phyloP scores from a whole-genome alignment of 1,139 yeast species.

The Debaryomyces coudertii region DNA sequence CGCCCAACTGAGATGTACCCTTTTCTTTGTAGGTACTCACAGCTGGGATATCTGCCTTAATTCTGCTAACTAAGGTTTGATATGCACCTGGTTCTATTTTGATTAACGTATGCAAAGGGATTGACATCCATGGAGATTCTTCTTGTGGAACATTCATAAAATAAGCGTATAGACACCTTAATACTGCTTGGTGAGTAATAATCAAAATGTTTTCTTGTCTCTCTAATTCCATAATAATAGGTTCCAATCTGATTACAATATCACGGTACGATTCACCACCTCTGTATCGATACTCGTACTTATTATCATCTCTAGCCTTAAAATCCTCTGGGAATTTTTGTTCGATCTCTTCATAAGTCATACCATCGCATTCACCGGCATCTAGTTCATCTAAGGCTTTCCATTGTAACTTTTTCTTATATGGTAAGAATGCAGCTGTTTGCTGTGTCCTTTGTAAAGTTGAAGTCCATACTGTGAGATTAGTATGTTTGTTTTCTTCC shows the following conservation, averaged over 20 bases:
- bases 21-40: constrained; percentile 95
- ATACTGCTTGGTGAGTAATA: constrained; percentile 96
- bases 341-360: constrained; percentile 40
- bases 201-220: constrained; percentile 94
- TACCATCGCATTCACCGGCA: constrained; percentile 96
- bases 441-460: constrained; percentile 91
- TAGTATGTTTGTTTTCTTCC: constrained; percentile 58
- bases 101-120: constrained; percentile 92
- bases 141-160: constrained; percentile 99
- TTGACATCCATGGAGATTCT: constrained; percentile 98
- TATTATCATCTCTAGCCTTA: constrained; percentile 92
- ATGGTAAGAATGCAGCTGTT: constrained; percentile 83
- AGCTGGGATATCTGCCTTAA: constrained; percentile 96
- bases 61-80: constrained; percentile 82
- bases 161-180: constrained; percentile 94
- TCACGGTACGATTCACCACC: constrained; percentile 98
- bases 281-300: constrained; percentile 91
- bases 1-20: constrained; percentile 84
- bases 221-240: constrained; percentile 96
- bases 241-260: constrained; percentile 91
- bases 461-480: constrained; percentile 94
- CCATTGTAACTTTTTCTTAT: constrained; percentile 82
- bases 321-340: constrained; percentile 88
- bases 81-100: constrained; percentile 94
- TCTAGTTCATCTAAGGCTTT: constrained; percentile 96